phyloP scores from a whole-genome alignment of 2,329 filamentous ascomycete genomes.

The Diaporthe aspalathi region DNA sequence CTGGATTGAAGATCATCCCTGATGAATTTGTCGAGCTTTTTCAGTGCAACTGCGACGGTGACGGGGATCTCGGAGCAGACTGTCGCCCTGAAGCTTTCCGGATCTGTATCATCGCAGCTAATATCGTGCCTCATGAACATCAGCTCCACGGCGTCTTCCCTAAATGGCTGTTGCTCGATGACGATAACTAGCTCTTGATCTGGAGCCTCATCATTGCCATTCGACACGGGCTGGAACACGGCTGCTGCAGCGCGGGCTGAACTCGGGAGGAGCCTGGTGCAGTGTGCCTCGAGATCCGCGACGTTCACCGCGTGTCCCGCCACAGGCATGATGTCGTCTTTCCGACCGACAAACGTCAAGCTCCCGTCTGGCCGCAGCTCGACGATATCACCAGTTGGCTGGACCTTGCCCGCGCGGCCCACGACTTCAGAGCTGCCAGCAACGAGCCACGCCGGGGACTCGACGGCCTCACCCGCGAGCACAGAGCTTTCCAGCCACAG shows the following conservation, averaged over 20 bases:
- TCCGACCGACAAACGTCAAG: conserved; percentile 45
- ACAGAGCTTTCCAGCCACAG: conserved; percentile 55
- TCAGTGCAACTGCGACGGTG: conserved; percentile 50
- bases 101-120: conserved; percentile 37
- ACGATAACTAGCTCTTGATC: conserved; percentile 46
- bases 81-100: conserved; percentile 41
- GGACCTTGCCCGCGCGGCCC: conserved; percentile 47
- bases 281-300: conserved; percentile 53
- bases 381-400: conserved; percentile 47
- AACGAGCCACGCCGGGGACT: conserved; percentile 48
- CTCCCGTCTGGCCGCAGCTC: conserved; percentile 44
- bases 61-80: conserved; percentile 43
- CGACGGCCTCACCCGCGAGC: conserved; percentile 44
- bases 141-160: conserved; percentile 43
- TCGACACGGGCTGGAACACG: conserved; percentile 39
- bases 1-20: conserved; percentile 58
- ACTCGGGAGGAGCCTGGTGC: conserved; percentile 50
- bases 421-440: conserved; percentile 48
- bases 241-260: conserved; percentile 45
- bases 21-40: conserved; percentile 55
- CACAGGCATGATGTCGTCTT: conserved; percentile 44
- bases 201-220: not conserved
- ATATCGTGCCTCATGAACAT: conserved; percentile 43
- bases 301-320: conserved; percentile 54
- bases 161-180: conserved; percentile 46